A percentile compares a stretch with the other conserved stretches of the same genome.
These are phyloP conservation scores for Heterococcus sp. DNA, from an alignment of 108 stramenopile genomes.

Conservation along the genomic window DNA sequence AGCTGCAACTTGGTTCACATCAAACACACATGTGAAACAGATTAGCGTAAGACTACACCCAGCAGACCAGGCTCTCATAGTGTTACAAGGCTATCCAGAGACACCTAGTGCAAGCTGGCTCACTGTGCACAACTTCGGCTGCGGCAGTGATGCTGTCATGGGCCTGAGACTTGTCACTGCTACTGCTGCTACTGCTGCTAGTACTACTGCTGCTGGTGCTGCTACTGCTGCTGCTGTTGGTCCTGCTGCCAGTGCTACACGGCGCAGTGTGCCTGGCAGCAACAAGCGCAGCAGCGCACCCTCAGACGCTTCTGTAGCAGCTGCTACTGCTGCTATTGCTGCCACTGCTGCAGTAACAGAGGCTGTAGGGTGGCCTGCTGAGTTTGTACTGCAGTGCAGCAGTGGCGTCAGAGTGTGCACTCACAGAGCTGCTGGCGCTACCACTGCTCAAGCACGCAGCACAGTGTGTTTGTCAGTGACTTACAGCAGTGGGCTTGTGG, in stretches of 20 bases:
- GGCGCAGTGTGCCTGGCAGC: neutral
- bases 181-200: neutral
- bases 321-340: neutral
- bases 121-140: neutral
- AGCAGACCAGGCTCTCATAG: neutral
- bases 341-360: neutral
- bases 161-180: neutral
- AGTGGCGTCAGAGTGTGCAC: neutral
- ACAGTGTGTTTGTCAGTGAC: neutral
- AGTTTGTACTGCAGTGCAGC: neutral
- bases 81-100: neutral
- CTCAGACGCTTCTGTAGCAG: neutral
- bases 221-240: neutral
- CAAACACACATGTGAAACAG: too few relatives aligned
- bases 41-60: neutral
- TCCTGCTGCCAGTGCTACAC: neutral
- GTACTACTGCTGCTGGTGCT: neutral
- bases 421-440: too few relatives aligned
- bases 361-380: neutral
- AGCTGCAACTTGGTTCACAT: too few relatives aligned
- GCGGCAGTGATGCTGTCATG: neutral
- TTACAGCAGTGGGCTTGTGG: neutral
- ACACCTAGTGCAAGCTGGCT: neutral
- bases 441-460: too few relatives aligned
- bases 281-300: too few relatives aligned